Evolutionary conservation across 1,139 yeast genomes (phyloP).

Genomic region (Insectozyma bohioensis): DNA sequence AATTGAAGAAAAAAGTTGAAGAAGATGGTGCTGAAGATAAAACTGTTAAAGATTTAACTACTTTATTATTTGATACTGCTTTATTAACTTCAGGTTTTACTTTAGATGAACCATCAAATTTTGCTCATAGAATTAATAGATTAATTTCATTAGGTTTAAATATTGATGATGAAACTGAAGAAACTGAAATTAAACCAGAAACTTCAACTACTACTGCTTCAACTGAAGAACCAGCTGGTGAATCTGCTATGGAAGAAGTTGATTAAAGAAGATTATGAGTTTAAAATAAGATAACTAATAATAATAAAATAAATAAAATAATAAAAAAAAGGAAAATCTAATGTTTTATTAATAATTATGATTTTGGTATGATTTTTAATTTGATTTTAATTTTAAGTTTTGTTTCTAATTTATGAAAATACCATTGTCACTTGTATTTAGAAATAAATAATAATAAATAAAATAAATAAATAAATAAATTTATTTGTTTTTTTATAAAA

Average conservation of each 20-base stretch:
- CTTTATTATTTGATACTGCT: constrained; percentile 96
- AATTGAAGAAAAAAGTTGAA: constrained; percentile 94
- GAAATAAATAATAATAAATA: too few relatives aligned
- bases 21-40: constrained; percentile 97
- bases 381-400: too few relatives aligned
- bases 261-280: constrained; percentile 51
- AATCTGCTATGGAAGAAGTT: constrained; percentile 99
- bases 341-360: too few relatives aligned
- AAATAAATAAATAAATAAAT: too few relatives aligned
- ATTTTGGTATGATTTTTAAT: too few relatives aligned
- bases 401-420: too few relatives aligned
- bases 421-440: too few relatives aligned
- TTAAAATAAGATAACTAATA: neutral
- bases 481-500: too few relatives aligned
- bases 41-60: constrained; percentile 97
- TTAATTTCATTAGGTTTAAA: constrained; percentile 96
- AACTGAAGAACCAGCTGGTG: constrained; percentile 67
- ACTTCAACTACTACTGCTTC: constrained; percentile 55
- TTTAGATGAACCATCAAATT: constrained; percentile 96
- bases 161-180: constrained; percentile 85
- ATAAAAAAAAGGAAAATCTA: too few relatives aligned
- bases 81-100: constrained; percentile 98
- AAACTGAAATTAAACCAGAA: constrained; percentile 43
- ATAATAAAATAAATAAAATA: too few relatives aligned
- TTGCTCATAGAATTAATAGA: constrained; percentile 97